phyloP scores from a whole-genome alignment of 2,329 filamentous ascomycete genomes.

The Apiospora malaysiana region DNA sequence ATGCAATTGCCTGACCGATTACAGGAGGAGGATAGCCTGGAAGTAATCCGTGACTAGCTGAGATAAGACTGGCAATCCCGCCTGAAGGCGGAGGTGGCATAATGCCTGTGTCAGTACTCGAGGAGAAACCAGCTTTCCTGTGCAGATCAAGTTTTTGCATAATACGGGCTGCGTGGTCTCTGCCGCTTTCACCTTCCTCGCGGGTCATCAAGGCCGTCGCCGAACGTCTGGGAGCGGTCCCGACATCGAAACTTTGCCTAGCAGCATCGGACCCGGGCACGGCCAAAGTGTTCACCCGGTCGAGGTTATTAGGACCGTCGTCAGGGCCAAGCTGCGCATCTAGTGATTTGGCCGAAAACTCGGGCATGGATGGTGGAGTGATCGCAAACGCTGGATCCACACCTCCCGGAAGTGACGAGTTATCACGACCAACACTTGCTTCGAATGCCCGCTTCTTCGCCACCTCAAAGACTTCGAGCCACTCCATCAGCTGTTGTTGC shows the following conservation, averaged over 20 bases:
- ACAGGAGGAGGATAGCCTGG: constrained; percentile 58
- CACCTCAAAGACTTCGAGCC: constrained; percentile 91
- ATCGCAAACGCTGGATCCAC: constrained; percentile 87
- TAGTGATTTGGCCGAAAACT: constrained; percentile 82
- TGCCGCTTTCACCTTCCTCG: constrained; percentile 75
- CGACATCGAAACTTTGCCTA: constrained; percentile 77
- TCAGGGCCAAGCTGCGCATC: constrained; percentile 63
- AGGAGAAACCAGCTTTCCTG: constrained; percentile 72
- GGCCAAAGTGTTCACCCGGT: constrained; percentile 69
- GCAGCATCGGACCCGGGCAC: constrained; percentile 66
- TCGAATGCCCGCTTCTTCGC: constrained; percentile 94
- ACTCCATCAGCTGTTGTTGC: constrained; percentile 88
- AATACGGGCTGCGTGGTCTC: constrained; percentile 84
- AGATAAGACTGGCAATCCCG: constrained; percentile 85
- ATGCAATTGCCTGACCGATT: constrained; percentile 33
- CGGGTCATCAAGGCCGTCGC: constrained; percentile 59
- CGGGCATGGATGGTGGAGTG: constrained; percentile 82
- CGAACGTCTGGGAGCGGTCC: constrained; percentile 55
- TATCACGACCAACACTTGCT: constrained; percentile 63
- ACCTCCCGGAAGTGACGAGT: constrained; percentile 52
- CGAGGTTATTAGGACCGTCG: constrained; percentile 45
- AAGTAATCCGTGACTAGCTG: constrained; percentile 80
- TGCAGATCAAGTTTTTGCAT: constrained; percentile 93
- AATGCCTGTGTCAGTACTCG: constrained; percentile 46
- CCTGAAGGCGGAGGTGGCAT: constrained; percentile 51